These are phyloP conservation scores for Diplocarpon rosae DNA, from an alignment of 2,329 filamentous ascomycete genomes.

Conservation along the genomic window DNA sequence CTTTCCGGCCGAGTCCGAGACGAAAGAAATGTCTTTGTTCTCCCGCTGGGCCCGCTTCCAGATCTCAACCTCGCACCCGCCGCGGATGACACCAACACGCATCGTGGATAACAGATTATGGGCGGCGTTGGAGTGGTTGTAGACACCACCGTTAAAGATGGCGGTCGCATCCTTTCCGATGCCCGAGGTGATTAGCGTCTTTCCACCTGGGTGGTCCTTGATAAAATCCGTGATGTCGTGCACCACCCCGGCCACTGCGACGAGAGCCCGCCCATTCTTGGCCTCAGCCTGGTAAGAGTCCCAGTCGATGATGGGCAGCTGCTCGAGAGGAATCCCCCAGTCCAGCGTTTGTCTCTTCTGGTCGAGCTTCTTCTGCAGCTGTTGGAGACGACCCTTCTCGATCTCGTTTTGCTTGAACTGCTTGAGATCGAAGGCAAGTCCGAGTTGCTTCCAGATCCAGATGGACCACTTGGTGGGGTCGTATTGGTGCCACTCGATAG, in stretches of 20 bases:
- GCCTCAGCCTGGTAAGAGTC: conserved; percentile 72
- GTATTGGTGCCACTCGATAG: conserved; percentile 84
- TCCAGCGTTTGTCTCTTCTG: conserved; percentile 73
- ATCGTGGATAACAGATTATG: conserved; percentile 84
- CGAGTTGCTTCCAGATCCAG: conserved; percentile 73
- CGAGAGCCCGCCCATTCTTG: conserved; percentile 65
- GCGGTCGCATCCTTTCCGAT: conserved; percentile 82
- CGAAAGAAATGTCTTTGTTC: conserved; percentile 70
- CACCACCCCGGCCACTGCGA: conserved; percentile 73
- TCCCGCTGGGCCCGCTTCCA: conserved; percentile 81
- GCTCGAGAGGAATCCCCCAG: conserved; percentile 78
- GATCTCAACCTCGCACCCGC: conserved; percentile 82
- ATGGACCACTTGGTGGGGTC: conserved; percentile 89
- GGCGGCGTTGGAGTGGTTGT: conserved; percentile 80
- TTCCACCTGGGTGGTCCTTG: conserved; percentile 83
- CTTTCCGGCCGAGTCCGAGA: conserved; percentile 71
- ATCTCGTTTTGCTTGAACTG: conserved; percentile 88
- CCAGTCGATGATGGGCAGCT: conserved; percentile 77
- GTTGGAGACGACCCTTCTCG: conserved; percentile 81
- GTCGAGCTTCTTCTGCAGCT: conserved; percentile 86
- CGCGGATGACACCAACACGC: conserved; percentile 76
- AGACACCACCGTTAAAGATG: conserved; percentile 87
- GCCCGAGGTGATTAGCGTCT: conserved; percentile 71
- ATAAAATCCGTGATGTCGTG: conserved; percentile 79
- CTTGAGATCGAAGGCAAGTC: conserved; percentile 79